A percentile compares a stretch with the other conserved stretches of the same genome.
phyloP scores from a whole-genome alignment of 768 basidiomycete genomes.

The Lactarius quietus region DNA sequence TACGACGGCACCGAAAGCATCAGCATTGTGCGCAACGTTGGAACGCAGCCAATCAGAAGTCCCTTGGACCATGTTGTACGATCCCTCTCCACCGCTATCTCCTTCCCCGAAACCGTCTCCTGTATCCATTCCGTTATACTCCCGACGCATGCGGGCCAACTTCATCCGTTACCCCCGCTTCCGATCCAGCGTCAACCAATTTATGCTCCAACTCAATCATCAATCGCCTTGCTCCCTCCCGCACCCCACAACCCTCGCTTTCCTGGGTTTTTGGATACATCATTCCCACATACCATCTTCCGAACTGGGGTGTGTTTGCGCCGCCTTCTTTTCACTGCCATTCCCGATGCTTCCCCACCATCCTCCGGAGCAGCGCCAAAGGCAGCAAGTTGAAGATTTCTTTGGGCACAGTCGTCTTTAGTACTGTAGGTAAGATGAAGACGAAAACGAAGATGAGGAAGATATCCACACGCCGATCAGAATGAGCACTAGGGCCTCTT shows the following conservation, averaged over 20 bases:
- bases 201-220: constrained; percentile 32
- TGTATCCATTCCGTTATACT: constrained; percentile 33
- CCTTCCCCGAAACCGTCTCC: constrained; percentile 26
- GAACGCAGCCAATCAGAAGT: too few species aligned
- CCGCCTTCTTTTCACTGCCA: constrained; percentile 1
- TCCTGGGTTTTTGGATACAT: too few species aligned
- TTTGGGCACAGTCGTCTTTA: constrained; percentile 9
- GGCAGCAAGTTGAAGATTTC: constrained; percentile 6
- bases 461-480: constrained; percentile 38
- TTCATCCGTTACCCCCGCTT: constrained; percentile 41
- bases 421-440: too few species aligned
- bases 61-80: too few species aligned
- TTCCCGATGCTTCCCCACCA: constrained; percentile 5
- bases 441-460: constrained; percentile 32
- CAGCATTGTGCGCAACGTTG: too few species aligned
- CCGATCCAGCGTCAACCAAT: constrained; percentile 28
- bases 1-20: too few species aligned
- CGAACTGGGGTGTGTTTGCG: too few species aligned
- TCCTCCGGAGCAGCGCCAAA: constrained; percentile 15
- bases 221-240: constrained; percentile 61
- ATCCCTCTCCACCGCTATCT: too few species aligned
- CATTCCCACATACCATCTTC: too few species aligned
- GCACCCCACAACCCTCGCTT: too few species aligned
- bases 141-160: constrained; percentile 30
- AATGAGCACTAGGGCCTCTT: constrained; percentile 84